These are phyloP conservation scores for Vaccinium darrowii DNA, from an alignment of 148 eudicot genomes.

Conservation along the genomic window DNA sequence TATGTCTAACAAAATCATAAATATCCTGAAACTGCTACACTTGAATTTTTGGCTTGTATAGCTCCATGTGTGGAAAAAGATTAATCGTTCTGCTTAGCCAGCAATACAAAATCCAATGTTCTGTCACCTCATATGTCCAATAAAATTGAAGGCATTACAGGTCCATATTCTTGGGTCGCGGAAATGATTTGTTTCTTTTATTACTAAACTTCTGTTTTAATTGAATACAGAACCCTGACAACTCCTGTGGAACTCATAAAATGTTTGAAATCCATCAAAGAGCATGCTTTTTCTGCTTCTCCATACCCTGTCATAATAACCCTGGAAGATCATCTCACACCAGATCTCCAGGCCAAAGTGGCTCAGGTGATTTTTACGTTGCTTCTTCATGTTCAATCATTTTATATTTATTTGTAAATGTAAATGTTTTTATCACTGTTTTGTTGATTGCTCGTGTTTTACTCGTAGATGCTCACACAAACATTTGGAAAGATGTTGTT, in stretches of 20 bases:
- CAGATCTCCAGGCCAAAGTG: conserved; percentile 79
- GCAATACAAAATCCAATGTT: background rate
- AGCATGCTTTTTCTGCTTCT: conserved; percentile 70
- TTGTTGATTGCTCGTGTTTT: conserved; percentile 10
- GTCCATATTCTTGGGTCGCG: background rate
- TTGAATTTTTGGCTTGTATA: background rate
- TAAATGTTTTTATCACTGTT: background rate
- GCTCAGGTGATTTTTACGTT: conserved; percentile 53
- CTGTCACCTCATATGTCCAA: background rate
- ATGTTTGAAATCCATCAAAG: conserved; percentile 74
- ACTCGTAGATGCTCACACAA: conserved; percentile 65
- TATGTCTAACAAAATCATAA: background rate
- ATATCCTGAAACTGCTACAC: background rate
- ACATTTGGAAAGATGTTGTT: conserved; percentile 67
- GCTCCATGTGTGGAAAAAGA: background rate
- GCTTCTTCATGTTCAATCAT: background rate
- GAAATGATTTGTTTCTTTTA: background rate
- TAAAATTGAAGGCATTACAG: background rate
- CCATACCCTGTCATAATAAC: conserved; percentile 84
- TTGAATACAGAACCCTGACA: conserved; percentile 63
- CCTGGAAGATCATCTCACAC: conserved; percentile 87
- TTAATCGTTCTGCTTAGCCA: background rate
- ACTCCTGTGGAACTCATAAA: conserved; percentile 69
- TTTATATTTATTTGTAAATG: background rate
- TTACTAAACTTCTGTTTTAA: background rate